These are phyloP conservation scores for Malassezia caprae DNA, from an alignment of 1,284 basidiomycete species.

Conservation along the genomic window DNA sequence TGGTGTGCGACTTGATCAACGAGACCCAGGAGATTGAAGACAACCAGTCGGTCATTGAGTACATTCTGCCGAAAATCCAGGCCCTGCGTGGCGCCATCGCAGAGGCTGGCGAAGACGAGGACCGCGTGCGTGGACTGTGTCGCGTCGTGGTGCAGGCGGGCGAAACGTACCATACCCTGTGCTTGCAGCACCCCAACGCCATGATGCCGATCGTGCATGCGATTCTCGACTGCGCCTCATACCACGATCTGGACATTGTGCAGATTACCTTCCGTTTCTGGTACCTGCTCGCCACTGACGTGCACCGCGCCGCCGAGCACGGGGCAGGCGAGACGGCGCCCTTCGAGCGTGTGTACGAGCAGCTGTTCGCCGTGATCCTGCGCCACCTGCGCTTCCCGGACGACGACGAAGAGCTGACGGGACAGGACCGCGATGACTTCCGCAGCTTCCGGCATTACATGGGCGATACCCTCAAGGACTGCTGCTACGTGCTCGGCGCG, in stretches of 20 bases:
- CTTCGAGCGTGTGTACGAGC: slow-evolving; percentile 70
- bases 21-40: slow-evolving; percentile 97
- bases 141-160: slow-evolving; percentile 90
- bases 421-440: slow-evolving; percentile 87
- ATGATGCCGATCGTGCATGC: slow-evolving; percentile 90
- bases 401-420: slow-evolving; percentile 58
- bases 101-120: slow-evolving; percentile 57
- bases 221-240: slow-evolving; percentile 84
- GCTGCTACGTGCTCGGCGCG: slow-evolving; percentile 84
- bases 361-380: slow-evolving; percentile 77
- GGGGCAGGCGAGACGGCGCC: slow-evolving; percentile 44
- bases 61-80: slow-evolving; percentile 60
- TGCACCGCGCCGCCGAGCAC: slow-evolving; percentile 14
- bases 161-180: slow-evolving; percentile 82
- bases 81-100: slow-evolving; percentile 28
- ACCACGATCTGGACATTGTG: slow-evolving; percentile 87
- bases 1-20: slow-evolving; percentile 87
- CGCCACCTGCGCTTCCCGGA: slow-evolving; percentile 82
- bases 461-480: slow-evolving; percentile 98
- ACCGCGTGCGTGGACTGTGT: slow-evolving; percentile 79
- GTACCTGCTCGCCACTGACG: slow-evolving; percentile 56
- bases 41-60: slow-evolving; percentile 76
- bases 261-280: slow-evolving; percentile 98
- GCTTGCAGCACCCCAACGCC: slow-evolving; percentile 75
- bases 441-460: slow-evolving; percentile 91